Conservation (phyloP, 2,329 filamentous ascomycete species). For the Xylariomycetidae sp. region DNA sequence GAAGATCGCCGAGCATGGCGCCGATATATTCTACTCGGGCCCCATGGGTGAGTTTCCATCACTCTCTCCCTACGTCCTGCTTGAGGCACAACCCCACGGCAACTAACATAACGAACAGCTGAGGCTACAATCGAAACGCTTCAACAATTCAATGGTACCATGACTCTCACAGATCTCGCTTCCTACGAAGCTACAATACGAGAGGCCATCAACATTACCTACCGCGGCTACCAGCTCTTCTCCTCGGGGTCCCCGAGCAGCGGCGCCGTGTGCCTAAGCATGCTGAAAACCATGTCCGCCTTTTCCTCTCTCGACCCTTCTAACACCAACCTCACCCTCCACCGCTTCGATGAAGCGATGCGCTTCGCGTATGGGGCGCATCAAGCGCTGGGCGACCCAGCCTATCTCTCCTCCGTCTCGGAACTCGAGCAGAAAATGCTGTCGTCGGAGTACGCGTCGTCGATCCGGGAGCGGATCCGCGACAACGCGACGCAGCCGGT, state of each 20-base stretch:
- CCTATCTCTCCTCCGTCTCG: slow-evolving; percentile 58
- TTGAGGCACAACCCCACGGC: slow-evolving; percentile 3
- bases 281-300: slow-evolving; percentile 77
- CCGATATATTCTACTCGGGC: slow-evolving; percentile 69
- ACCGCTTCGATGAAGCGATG: slow-evolving; percentile 82
- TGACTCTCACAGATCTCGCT: slow-evolving; percentile 38
- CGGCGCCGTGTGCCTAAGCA: slow-evolving; percentile 67
- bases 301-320: slow-evolving; percentile 50
- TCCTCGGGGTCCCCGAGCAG: slow-evolving; percentile 69
- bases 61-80: slow-evolving; percentile 5
- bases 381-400: slow-evolving; percentile 75
- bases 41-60: slow-evolving; percentile 43
- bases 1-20: slow-evolving; percentile 65
- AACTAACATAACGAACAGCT: slow-evolving; percentile 39
- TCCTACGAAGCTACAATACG: slow-evolving; percentile 66
- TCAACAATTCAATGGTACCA: slow-evolving; percentile 67
- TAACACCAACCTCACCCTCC: slow-evolving; percentile 62
- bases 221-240: slow-evolving; percentile 65
- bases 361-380: slow-evolving; percentile 81
- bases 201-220: slow-evolving; percentile 55
- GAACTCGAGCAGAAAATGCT: slow-evolving; percentile 65
- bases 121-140: slow-evolving; percentile 66
- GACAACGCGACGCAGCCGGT: slow-evolving; percentile 68
- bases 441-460: slow-evolving; percentile 48
- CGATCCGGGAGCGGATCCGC: slow-evolving; percentile 60